Base-by-base conservation (phyloP, 257 asterid genomes). In the Solanum medicagineum region DNA sequence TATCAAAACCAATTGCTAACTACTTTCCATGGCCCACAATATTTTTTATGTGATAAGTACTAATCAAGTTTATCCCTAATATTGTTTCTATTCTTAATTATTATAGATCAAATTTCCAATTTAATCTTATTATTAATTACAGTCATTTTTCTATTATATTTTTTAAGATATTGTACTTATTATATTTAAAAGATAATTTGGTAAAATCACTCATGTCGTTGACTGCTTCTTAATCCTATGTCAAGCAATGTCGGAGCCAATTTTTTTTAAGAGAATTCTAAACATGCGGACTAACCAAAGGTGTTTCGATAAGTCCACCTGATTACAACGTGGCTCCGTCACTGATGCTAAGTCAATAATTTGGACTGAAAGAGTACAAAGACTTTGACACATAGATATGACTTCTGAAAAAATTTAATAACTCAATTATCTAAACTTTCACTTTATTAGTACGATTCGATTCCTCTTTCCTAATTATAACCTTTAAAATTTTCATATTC, bases 1-100 rank as follows among this genome's bases (percentile, higher is more conserved):
- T 36, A 74, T 7, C 59, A 47, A 74, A 47, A 74, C 59, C n/a
- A 4, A 16, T 45, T 45, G 56, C 60, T 74, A 74, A 75, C 82
- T 17, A 24, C 82, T 75, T 49, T 51, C 42, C 82, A 49, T 24
- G 82, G 82, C 82, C 82, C 44, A 75, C 82, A 24, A 45, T 73
- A 44, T 73, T 44, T 1, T 22, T 7, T 26, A 51, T 24, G 16
- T 53, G 26, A 53, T 29, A 10, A 24, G 16, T 49, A 10, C 49
- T 29, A 26, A 26, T 51, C 26, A 26, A 79, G 11, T 53, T 22
- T 75, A 49, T 75, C 44, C 22, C 81, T 75, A 75, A 75, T 49
- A 19, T 53, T 51, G 47, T 77, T 51, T 79, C 10, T 79, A 26
- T 53, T 26, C 24, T 79, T 17, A 29, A 29, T 29, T 26, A 53